Conservation (phyloP, 305 asterid species). For the Fraxinus greggii region DNA sequence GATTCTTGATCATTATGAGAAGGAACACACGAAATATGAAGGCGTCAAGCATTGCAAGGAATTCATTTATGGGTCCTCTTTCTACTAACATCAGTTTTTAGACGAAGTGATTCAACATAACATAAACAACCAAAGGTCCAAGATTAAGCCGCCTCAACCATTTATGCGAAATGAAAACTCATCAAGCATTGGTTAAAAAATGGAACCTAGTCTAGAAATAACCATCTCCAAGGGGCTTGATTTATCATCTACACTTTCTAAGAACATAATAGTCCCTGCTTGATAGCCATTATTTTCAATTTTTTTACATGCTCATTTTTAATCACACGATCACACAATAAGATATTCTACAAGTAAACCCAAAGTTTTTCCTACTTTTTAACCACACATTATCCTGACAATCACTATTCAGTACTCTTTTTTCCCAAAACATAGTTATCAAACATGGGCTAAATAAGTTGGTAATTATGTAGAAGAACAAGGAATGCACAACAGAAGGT, state of each 20-base stretch:
- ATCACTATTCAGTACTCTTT: no score
- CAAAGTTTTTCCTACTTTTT: no score
- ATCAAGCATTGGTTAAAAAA: background rate
- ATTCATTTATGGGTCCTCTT: background rate
- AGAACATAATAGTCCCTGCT: background rate
- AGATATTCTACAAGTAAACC: no score
- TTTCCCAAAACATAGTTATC: no score
- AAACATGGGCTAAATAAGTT: no score
- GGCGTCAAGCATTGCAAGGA: background rate
- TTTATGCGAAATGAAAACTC: no score
- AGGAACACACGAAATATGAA: background rate
- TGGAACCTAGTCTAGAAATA: background rate
- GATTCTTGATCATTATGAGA: background rate
- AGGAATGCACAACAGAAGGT: background rate
- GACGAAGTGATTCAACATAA: background rate
- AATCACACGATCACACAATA: no score
- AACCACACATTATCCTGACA: no score
- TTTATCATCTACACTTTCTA: background rate
- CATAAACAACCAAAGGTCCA: background rate
- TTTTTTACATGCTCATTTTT: no score
- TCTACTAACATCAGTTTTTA: background rate
- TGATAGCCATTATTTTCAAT: no score
- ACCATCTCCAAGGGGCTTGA: background rate
- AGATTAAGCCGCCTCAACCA: background rate
- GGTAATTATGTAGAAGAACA: background rate